Evolutionary conservation across 768 basidiomycete species (phyloP), one percentile per base, ranked within the genome.

Genomic region (Rhizopogon roseolus): DNA sequence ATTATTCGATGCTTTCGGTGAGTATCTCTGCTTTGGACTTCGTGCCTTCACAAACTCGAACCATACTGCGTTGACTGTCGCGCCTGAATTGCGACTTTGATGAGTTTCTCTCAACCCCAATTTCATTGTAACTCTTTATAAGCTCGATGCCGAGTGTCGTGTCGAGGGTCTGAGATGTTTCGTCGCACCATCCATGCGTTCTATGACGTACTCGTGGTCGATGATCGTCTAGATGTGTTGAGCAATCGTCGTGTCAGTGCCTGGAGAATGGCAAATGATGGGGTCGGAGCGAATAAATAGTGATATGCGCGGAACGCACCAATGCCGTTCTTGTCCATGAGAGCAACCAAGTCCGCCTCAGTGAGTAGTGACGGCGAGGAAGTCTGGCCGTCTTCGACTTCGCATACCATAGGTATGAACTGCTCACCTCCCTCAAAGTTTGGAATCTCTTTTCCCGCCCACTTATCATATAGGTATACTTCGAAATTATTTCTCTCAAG

Each of bases 251-350:
- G 97, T 97, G 67, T 99, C 97, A 41, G 97, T 99, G 2, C 97
- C 95, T 98, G 56, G 8, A 53, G 29, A 36, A 41, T 45, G 19
- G 39, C 40, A 48, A 17, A 52, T n/a, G 6, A 38, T 38, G 36
- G 34, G 36, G 16, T 55, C 39, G 54, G 28, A 29, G 17, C 44
- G 22, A 38, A 19, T 50, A 36, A 3, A 43, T 14, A 19, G 49
- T 41, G 7, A 9, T 7, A n/a, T 14, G 16, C 28, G 4, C 25
- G 13, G 57, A 70, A 51, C 60, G 25, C 28, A 94, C 95, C 97
- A 53, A 99, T 98, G 1, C 96, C 97, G 65, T 99, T 98, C 76
- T 97, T 96, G 68, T 99, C 97, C 97, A 99, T 99, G 34, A 98
- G 74, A 0, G 84, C 80, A 54, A 99, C 97, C 36, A 99, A 78